Evolutionary conservation across 176 grass and related monocot species (phyloP).

Genomic region (Zizania latifolia): DNA sequence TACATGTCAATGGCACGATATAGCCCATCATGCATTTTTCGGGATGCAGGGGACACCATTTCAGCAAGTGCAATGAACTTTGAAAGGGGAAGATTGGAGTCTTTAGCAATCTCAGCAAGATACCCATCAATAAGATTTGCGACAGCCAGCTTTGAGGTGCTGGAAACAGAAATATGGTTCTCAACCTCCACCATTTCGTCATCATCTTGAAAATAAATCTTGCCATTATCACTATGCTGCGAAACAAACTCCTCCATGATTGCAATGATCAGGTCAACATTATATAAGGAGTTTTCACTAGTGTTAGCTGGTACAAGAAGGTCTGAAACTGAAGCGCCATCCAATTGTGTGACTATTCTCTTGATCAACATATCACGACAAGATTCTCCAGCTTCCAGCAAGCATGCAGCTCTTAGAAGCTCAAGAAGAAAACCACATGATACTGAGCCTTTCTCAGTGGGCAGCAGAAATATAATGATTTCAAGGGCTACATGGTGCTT

Average conservation of each 20-base stretch:
- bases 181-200: conserved; percentile 71
- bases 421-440: conserved; percentile 85
- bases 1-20: conserved; percentile 96
- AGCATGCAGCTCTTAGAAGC: conserved; percentile 68
- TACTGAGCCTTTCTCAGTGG: conserved; percentile 57
- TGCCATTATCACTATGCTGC: conserved; percentile 27
- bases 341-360: conserved; percentile 66
- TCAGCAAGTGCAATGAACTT: conserved; percentile 78
- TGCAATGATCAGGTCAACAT: conserved; percentile 56
- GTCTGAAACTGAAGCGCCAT: conserved; percentile 76
- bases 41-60: conserved; percentile 50
- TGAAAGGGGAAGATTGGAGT: conserved; percentile 62
- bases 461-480: conserved; percentile 63
- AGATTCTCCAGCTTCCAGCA: conserved; percentile 51
- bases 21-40: conserved; percentile 68
- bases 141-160: conserved; percentile 47
- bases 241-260: conserved; percentile 68
- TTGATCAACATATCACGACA: conserved; percentile 46
- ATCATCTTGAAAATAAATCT: conserved; percentile 26
- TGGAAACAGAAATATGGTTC: conserved; percentile 41
- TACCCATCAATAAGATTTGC: conserved; percentile 85
- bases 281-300: conserved; percentile 38
- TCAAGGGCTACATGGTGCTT: conserved; percentile 46
- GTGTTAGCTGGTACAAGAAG: conserved; percentile 57
- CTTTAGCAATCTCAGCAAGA: conserved; percentile 84